Evolutionary conservation across 148 eudicot species (phyloP).

Genomic region (Chenopodium formosanum): DNA sequence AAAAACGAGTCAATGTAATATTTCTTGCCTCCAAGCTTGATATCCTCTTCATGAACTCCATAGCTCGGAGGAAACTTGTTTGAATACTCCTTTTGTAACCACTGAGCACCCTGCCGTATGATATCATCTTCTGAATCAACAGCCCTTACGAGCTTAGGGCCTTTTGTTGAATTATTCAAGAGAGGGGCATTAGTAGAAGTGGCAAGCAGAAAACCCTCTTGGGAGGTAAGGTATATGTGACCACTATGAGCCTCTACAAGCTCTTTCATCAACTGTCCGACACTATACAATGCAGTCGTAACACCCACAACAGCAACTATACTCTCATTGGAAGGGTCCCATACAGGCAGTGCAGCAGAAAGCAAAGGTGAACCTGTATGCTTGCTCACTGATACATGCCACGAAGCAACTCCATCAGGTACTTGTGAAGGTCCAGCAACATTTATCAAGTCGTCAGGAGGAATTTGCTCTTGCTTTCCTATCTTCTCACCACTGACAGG

Average conservation of each 20-base stretch:
- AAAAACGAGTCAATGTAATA: constrained; percentile 92
- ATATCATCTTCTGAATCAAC: constrained; percentile 60
- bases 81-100: constrained; percentile 52
- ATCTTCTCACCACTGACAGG: constrained; percentile 65
- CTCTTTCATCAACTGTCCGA: constrained; percentile 92
- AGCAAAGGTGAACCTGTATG: constrained; percentile 76
- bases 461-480: constrained; percentile 56
- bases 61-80: constrained; percentile 49
- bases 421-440: constrained; percentile 95
- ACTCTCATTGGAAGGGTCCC: constrained; percentile 58
- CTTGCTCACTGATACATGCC: constrained; percentile 97
- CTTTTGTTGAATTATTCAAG: constrained; percentile 55
- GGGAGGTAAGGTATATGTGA: constrained; percentile 89
- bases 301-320: constrained; percentile 96
- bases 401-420: constrained; percentile 89
- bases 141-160: constrained; percentile 78
- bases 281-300: constrained; percentile 85
- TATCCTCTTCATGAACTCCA: constrained; percentile 82
- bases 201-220: constrained; percentile 84
- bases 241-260: constrained; percentile 87
- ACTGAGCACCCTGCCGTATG: constrained; percentile 75
- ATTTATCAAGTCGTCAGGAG: constrained; percentile 82
- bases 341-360: constrained; percentile 89
- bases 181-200: constrained; percentile 83
- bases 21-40: constrained; percentile 55